Evolutionary conservation across 495 filamentous ascomycete genomes (phyloP), one percentile per base, ranked within the genome.

Genomic region (Podospora australis): DNA sequence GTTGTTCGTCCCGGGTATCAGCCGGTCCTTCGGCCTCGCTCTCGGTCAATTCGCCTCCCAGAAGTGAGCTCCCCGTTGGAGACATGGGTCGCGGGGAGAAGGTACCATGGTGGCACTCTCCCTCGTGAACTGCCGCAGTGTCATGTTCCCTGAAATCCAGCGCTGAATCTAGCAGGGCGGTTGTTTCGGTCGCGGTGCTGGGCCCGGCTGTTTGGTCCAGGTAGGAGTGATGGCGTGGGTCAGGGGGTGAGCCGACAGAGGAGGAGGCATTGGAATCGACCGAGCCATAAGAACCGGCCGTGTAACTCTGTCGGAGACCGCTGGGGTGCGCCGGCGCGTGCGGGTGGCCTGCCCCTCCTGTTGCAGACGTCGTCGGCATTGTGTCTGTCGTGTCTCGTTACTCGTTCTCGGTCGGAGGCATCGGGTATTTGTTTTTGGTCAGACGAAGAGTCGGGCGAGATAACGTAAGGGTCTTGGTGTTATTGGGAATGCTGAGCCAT

Each of bases 51-150:
- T 22, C 14, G 17, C 36, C 40, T 17, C 28, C 50, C 23, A 60
- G 69, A n/a, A 68, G 52, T 46, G 70, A 74, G 34, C 71, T 67
- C 21, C 34, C 34, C 14, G 73, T 62, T 9, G 71, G 67, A 29
- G 68, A 75, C 44, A 67, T 67, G 2, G 79, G 69, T n/a, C 76
- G 72, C 9, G 87, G 84, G 13, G 84, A 88, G 63, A 89, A 87
- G n/a, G 83, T 84, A 48, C 87, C 87, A 65, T 90, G 86, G 51
- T 80, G 77, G 69, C 84, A 89, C 44, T 68, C 63, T 14, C 76
- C 74, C 3, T 68, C 64, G 58, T 78, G 73, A 2, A 58, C 58
- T n/a, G 52, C 59, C n/a, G n/a, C n/a, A n/a, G n/a, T n/a, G 32
- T 70, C 66, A 19, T 54, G 60, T 39, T 70, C 66, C 19, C 59